Percentiles rank a stretch among this genome's conserved stretches.
These are phyloP conservation scores for Colletotrichum tanaceti DNA, from an alignment of 2,329 filamentous ascomycete genomes.

Conservation along the genomic window DNA sequence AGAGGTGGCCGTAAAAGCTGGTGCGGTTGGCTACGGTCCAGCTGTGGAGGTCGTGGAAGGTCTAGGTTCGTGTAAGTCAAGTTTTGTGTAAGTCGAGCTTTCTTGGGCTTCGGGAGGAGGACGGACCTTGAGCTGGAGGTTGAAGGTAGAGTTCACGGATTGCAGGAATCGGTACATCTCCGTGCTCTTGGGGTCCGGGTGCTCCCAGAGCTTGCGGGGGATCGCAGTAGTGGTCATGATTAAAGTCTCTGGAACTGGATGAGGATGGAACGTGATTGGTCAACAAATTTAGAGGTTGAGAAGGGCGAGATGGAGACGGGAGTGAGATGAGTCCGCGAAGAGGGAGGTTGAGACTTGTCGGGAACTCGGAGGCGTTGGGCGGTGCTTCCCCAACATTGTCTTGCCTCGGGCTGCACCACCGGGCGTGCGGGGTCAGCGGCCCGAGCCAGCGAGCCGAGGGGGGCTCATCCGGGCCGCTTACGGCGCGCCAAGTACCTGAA, in stretches of 20 bases:
- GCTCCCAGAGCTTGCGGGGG: constrained; percentile 76
- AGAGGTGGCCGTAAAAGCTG: constrained; percentile 75
- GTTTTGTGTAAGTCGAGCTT: constrained; percentile 20
- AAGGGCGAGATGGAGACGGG: background rate
- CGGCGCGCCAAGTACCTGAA: background rate
- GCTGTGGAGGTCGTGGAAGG: constrained; percentile 75
- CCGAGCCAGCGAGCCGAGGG: constrained; percentile 27
- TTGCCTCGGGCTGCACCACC: constrained; percentile 37
- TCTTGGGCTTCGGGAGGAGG: background rate
- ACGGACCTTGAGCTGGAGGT: constrained; percentile 64
- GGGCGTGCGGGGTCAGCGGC: constrained; percentile 36
- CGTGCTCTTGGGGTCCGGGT: constrained; percentile 70
- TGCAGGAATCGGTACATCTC: constrained; percentile 77
- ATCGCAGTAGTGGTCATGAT: constrained; percentile 50
- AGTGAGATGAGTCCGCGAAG: constrained; percentile 7
- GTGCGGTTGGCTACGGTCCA: constrained; percentile 73
- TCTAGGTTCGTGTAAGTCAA: constrained; percentile 53
- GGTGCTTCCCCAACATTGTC: constrained; percentile 33
- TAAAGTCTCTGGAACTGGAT: background rate
- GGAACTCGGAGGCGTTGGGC: background rate
- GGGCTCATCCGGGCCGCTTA: background rate
- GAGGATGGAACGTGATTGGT: background rate
- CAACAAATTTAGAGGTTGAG: background rate
- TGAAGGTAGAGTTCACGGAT: constrained; percentile 68
- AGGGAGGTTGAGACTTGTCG: constrained; percentile 9